phyloP scores from a whole-genome alignment of 441 rosid genomes.

The Gossypium lobatum region DNA sequence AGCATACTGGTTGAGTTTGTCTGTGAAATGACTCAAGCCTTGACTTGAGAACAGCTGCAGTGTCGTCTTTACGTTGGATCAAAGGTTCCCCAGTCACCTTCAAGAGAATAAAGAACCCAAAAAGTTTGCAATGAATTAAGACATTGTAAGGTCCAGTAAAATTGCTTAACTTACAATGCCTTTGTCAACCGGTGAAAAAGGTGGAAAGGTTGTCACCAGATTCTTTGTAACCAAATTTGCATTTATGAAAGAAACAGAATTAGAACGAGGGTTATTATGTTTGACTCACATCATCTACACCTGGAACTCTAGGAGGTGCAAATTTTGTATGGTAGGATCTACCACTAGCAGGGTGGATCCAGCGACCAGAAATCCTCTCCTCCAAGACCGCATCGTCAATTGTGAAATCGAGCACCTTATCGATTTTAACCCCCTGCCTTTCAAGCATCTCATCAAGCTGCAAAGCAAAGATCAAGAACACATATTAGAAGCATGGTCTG shows the following conservation, averaged over 20 bases:
- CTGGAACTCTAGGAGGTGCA: conserved; percentile 85
- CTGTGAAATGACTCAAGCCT: conserved; percentile 90
- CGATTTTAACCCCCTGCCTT: conserved; percentile 63
- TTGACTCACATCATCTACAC: conserved; percentile 79
- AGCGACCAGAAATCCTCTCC: conserved; percentile 95
- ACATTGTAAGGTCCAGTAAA: background rate
- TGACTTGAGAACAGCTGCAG: conserved; percentile 79
- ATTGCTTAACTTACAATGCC: background rate
- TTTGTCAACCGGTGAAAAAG: background rate
- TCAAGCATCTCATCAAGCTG: conserved; percentile 97
- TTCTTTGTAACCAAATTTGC: background rate
- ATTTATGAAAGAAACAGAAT: background rate
- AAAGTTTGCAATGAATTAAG: background rate
- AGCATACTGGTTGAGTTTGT: conserved; percentile 85
- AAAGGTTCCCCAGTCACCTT: conserved; percentile 77
- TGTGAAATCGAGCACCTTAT: conserved; percentile 82
- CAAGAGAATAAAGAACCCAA: background rate
- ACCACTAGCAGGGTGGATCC: conserved; percentile 96
- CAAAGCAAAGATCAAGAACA: conserved; percentile 11
- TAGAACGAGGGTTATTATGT: background rate
- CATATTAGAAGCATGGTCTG: background rate
- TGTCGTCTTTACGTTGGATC: conserved; percentile 95
- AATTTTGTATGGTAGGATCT: conserved; percentile 83
- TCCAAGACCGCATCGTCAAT: conserved; percentile 87
- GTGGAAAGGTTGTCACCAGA: background rate